phyloP scores from a whole-genome alignment of 179 eudicot genomes.

The Actinidia arguta region DNA sequence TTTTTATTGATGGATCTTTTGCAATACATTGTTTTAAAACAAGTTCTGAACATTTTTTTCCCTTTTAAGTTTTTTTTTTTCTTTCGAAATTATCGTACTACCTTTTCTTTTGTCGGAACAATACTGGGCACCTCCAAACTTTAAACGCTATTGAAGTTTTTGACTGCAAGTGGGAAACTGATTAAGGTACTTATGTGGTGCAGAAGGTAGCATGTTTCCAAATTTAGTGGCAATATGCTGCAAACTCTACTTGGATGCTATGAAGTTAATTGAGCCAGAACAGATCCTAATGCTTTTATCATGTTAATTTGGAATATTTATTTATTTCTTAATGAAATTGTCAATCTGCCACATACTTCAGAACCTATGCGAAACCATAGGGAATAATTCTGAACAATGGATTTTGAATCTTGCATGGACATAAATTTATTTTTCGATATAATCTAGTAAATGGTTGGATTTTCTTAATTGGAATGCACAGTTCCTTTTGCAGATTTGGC shows the following conservation, averaged over 20 bases:
- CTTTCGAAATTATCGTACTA: background rate
- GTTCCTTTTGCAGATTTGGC: background rate
- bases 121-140: conserved; percentile 96
- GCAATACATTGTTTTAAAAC: no score
- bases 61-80: background rate
- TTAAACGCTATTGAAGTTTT: conserved; percentile 75
- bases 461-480: conserved; percentile 1
- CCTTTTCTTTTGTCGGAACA: conserved; percentile 59
- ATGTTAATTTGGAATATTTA: background rate
- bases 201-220: background rate
- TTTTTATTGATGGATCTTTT: no score
- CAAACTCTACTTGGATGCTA: background rate
- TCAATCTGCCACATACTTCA: background rate
- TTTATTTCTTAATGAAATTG: no score
- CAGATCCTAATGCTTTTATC: background rate
- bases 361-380: background rate
- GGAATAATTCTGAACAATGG: background rate
- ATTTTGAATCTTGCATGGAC: background rate
- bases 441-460: background rate
- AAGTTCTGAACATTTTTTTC: no score
- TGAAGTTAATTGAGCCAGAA: conserved; percentile 14
- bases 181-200: conserved; percentile 57
- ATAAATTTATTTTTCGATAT: background rate
- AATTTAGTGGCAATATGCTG: background rate
- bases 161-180: conserved; percentile 82